phyloP scores from a whole-genome alignment of 2,329 filamentous ascomycete genomes.

The Thelonectria blattea region DNA sequence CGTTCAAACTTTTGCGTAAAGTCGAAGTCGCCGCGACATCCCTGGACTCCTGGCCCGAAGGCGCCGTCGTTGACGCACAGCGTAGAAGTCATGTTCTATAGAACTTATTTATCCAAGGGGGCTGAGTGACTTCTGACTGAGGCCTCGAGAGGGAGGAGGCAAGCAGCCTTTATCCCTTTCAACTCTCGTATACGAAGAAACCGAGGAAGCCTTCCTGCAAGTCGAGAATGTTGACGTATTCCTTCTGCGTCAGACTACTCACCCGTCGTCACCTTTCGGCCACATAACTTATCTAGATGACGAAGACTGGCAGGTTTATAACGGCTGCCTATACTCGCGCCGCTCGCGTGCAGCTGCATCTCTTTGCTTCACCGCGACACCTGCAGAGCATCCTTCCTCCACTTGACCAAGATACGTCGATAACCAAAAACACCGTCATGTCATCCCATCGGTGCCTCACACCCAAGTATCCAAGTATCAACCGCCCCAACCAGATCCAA shows the following conservation, averaged over 20 bases:
- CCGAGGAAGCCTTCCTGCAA: not conserved
- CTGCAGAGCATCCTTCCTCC: not conserved
- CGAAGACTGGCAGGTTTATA: not conserved
- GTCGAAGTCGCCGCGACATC: conserved; percentile 56
- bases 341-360: not conserved
- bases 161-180: not conserved
- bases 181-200: not conserved
- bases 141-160: no score
- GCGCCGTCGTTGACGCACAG: conserved; percentile 45
- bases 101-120: no score
- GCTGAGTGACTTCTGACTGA: no score
- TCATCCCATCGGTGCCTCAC: not conserved
- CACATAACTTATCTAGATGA: not conserved
- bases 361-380: not conserved
- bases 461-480: not conserved
- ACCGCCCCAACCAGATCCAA: not conserved
- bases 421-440: not conserved
- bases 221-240: not conserved
- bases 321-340: not conserved
- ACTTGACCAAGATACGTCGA: not conserved
- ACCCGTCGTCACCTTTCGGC: not conserved
- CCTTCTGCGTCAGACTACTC: not conserved
- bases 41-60: conserved; percentile 52
- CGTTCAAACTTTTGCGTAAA: conserved; percentile 58
- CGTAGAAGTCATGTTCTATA: conserved; percentile 29